These are phyloP conservation scores for Penicillium steckii DNA, from an alignment of 495 filamentous ascomycete genomes.

Conservation along the genomic window DNA sequence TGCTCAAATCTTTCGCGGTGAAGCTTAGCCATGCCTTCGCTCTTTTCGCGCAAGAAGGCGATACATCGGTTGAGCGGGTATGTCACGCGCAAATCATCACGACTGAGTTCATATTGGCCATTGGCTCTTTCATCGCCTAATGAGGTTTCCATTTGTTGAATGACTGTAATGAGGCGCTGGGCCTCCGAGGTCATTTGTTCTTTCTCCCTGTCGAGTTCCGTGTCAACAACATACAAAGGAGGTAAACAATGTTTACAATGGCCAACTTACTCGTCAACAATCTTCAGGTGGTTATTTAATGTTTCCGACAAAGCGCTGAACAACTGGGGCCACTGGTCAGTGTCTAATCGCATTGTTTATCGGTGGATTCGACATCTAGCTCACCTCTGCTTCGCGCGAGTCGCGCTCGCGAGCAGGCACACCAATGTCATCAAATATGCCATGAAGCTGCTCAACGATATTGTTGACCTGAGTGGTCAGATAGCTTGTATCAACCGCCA, in stretches of 20 bases:
- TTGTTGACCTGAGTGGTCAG: constrained; percentile 90
- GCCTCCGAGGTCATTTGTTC: constrained; percentile 82
- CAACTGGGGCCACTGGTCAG: constrained; percentile 53
- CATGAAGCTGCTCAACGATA: constrained; percentile 87
- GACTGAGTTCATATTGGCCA: constrained; percentile 59
- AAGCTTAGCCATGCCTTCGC: constrained; percentile 70
- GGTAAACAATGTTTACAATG: background rate
- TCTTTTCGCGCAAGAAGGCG: constrained; percentile 77
- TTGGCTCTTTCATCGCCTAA: constrained; percentile 71
- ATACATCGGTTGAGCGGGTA: constrained; percentile 80
- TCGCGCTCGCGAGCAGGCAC: constrained; percentile 88
- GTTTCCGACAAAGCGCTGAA: constrained; percentile 86
- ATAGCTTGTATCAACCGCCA: constrained; percentile 89
- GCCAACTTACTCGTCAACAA: constrained; percentile 62
- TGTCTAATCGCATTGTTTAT: background rate
- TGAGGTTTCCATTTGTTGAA: constrained; percentile 90
- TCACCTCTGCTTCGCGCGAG: constrained; percentile 78
- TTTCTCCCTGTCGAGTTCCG: constrained; percentile 65
- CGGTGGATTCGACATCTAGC: constrained; percentile 14
- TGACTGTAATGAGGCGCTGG: constrained; percentile 76
- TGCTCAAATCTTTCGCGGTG: constrained; percentile 91
- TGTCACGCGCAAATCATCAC: constrained; percentile 69
- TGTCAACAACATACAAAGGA: constrained; percentile 3
- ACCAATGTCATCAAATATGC: constrained; percentile 94
- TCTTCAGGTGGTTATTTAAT: constrained; percentile 76